Percentiles rank a stretch among this genome's conserved stretches.
These are phyloP conservation scores for Epichloe festucae DNA, from an alignment of 2,329 filamentous ascomycete species.

Conservation along the genomic window DNA sequence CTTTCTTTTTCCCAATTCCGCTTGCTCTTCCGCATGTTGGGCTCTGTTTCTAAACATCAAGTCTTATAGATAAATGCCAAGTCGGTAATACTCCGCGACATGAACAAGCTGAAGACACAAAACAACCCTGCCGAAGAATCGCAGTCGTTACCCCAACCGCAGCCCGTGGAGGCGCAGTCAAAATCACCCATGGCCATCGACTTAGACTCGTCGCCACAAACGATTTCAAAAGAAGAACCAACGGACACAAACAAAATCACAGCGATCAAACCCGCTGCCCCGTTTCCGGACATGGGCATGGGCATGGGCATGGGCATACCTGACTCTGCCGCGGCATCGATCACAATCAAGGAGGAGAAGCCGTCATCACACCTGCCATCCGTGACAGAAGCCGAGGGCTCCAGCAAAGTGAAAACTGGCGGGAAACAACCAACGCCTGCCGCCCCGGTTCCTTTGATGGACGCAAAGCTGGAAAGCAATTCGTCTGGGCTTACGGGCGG, in stretches of 20 bases:
- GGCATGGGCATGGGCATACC: conserved; percentile 27
- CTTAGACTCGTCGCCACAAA: conserved; percentile 21
- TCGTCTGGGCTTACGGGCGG: conserved; percentile 11
- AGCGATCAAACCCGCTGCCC: conserved; percentile 28
- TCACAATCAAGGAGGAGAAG: conserved; percentile 13
- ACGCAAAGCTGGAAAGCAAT: conserved; percentile 12
- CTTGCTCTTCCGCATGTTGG: background rate
- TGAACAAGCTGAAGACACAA: conserved; percentile 26
- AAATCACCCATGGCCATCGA: conserved; percentile 25
- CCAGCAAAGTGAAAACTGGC: conserved; percentile 14
- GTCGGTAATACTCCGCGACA: conserved; percentile 40
- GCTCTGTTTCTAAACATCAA: background rate
- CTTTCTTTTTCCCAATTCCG: background rate
- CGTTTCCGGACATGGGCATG: conserved; percentile 45
- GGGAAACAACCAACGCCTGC: conserved; percentile 11
- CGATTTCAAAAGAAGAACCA: conserved; percentile 16
- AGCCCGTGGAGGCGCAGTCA: conserved; percentile 22
- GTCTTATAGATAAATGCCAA: conserved; percentile 31
- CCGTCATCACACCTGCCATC: background rate
- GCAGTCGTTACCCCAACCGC: conserved; percentile 7
- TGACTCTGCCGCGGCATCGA: conserved; percentile 9
- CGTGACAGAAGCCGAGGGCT: background rate
- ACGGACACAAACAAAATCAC: conserved; percentile 19
- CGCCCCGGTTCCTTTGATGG: conserved; percentile 17
- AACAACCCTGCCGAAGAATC: conserved; percentile 11